These are phyloP conservation scores for Xerocomellus amylosporus DNA, from an alignment of 768 basidiomycete genomes.

Conservation along the genomic window DNA sequence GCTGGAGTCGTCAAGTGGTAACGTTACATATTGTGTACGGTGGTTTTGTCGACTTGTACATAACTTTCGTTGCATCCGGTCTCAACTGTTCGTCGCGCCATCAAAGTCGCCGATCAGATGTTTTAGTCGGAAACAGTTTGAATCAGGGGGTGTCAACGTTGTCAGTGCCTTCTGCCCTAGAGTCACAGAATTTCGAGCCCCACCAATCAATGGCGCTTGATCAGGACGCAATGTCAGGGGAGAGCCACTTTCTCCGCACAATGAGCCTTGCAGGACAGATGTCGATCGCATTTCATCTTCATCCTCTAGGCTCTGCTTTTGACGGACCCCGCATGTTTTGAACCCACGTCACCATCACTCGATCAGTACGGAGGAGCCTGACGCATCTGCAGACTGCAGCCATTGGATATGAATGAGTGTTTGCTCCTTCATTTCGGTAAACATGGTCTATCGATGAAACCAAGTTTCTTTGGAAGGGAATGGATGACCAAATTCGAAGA, in stretches of 20 bases:
- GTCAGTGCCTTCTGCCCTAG: too few species aligned
- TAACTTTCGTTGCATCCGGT: too few species aligned
- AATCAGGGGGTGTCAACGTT: too few species aligned
- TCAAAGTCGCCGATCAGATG: too few species aligned
- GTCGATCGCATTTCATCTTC: neutral
- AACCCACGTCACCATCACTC: too few species aligned
- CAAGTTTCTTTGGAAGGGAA: neutral
- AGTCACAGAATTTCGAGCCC: neutral
- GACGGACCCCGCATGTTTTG: neutral
- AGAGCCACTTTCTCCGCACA: neutral
- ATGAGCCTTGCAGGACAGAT: neutral
- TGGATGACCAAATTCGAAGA: conserved; percentile 6
- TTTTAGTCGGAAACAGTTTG: too few species aligned
- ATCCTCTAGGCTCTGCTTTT: too few species aligned
- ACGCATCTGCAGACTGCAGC: neutral
- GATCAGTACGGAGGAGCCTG: neutral
- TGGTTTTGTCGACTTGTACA: too few species aligned
- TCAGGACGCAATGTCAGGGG: neutral
- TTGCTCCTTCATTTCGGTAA: conserved; percentile 14
- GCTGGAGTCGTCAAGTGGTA: too few species aligned
- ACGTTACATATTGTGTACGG: too few species aligned
- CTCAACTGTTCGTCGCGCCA: too few species aligned
- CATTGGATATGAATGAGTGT: conserved; percentile 3
- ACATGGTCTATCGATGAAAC: conserved; percentile 2
- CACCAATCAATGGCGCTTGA: neutral